Evolutionary conservation across 108 stramenopile genomes (phyloP).

Genomic region (Pseudonitzschia delicatissima): DNA sequence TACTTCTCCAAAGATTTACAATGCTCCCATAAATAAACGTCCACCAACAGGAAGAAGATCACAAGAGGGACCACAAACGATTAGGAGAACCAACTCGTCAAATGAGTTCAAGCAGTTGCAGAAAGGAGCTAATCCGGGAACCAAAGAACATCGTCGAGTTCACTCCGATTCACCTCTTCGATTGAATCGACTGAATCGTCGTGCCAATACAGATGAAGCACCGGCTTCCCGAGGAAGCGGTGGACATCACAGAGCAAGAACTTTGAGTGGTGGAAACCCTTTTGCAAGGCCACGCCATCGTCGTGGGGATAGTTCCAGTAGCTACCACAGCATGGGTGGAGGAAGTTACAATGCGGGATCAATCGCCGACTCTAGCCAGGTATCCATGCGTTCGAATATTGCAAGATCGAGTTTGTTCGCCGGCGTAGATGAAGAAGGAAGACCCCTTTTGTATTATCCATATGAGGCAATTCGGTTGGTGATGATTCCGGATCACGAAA

Average conservation of each 20-base stretch:
- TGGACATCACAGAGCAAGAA: conserved; percentile 10
- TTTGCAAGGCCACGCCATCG: conserved; percentile 19
- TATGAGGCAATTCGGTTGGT: conserved; percentile 56
- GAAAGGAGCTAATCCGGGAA: neutral
- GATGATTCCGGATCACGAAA: conserved; percentile 47
- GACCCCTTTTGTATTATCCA: conserved; percentile 57
- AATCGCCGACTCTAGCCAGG: conserved; percentile 2
- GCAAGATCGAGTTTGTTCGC: conserved; percentile 56
- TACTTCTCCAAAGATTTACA: conserved; percentile 21
- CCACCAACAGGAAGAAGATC: neutral
- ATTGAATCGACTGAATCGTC: conserved; percentile 4
- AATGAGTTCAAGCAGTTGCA: neutral
- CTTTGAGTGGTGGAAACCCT: conserved; percentile 10
- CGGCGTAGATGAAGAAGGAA: conserved; percentile 54
- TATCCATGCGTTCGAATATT: conserved; percentile 44
- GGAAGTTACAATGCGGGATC: neutral
- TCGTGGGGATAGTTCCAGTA: conserved; percentile 11
- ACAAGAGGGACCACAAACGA: neutral
- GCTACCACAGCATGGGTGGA: conserved; percentile 12
- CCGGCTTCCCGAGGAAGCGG: neutral
- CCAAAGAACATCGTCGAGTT: conserved; percentile 17
- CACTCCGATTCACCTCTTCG: conserved; percentile 23
- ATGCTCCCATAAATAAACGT: conserved; percentile 14
- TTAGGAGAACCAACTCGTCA: neutral
- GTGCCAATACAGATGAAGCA: conserved; percentile 12